phyloP scores from a whole-genome alignment of 192 early-diverging fungal species.

The Dissophora ornata region DNA sequence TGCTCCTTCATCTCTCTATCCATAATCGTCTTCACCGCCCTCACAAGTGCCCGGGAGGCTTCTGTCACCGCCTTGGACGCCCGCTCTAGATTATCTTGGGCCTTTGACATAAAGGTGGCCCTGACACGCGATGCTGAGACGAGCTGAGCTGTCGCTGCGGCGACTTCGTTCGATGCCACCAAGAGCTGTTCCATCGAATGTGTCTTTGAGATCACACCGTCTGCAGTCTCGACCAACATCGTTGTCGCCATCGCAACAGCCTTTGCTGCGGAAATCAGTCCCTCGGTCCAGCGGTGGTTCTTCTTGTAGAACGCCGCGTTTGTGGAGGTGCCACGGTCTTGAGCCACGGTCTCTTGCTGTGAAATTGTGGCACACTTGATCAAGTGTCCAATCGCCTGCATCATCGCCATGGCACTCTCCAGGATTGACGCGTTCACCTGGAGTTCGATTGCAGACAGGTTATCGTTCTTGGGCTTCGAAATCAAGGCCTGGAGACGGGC shows the following conservation, averaged over 20 bases:
- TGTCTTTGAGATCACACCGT: conserved; percentile 93
- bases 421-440: conserved; percentile 94
- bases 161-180: conserved; percentile 98
- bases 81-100: conserved; percentile 91
- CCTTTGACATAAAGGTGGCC: conserved; percentile 89
- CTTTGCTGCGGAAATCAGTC: conserved; percentile 96
- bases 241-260: conserved; percentile 94
- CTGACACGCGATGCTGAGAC: conserved; percentile 97
- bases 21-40: conserved; percentile 88
- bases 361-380: conserved; percentile 94
- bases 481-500: conserved; percentile 83
- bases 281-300: conserved; percentile 99
- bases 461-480: conserved; percentile 77
- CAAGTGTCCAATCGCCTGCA: conserved; percentile 92
- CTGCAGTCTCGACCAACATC: conserved; percentile 92
- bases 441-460: conserved; percentile 77
- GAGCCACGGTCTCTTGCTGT: conserved; percentile 97
- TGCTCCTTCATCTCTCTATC: conserved; percentile 78
- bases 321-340: conserved; percentile 84
- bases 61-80: conserved; percentile 95
- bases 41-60: conserved; percentile 91
- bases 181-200: conserved; percentile 94
- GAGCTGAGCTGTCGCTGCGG: conserved; percentile 95
- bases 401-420: conserved; percentile 91
- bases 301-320: conserved; percentile 97